Conservation (phyloP, 352 stramenopile species). For the Globisporangium perplexum region DNA sequence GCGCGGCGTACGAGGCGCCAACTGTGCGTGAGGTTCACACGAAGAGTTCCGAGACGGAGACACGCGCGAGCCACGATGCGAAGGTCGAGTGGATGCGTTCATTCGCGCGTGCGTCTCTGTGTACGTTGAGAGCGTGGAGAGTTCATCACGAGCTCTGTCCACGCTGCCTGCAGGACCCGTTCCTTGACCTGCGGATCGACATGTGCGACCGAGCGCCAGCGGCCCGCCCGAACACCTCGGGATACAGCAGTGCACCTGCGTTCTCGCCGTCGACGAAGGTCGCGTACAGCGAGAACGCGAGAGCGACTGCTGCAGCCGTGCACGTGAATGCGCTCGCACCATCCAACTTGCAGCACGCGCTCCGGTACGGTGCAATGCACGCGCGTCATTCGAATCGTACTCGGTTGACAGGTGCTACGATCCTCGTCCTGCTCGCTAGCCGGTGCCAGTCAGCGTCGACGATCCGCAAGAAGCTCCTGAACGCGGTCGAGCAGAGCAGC, state of each 20-base stretch:
- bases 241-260: neutral
- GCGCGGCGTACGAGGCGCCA: slow-evolving; percentile 7
- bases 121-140: neutral
- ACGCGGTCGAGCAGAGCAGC: slow-evolving; percentile 44
- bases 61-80: slow-evolving; percentile 2
- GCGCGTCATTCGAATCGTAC: neutral
- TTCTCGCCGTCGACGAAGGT: slow-evolving; percentile 6
- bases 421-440: slow-evolving; percentile 12
- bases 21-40: neutral
- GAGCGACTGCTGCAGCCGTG: neutral
- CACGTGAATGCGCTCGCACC: slow-evolving; percentile 10
- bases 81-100: slow-evolving; percentile 2
- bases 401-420: neutral
- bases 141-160: neutral
- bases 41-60: slow-evolving; percentile 5
- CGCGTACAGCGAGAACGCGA: slow-evolving; percentile 6
- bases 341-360: slow-evolving; percentile 19
- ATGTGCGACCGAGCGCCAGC: slow-evolving; percentile 11
- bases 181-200: slow-evolving; percentile 30
- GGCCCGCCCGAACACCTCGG: neutral
- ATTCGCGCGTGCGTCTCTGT: neutral
- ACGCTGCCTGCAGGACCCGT: slow-evolving; percentile 11
- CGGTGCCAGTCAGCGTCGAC: slow-evolving; percentile 61
- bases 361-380: slow-evolving; percentile 11
- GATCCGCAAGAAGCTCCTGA: slow-evolving; percentile 59